Conservation (phyloP, 2,329 filamentous ascomycete species). For the Claviceps cyperi region DNA sequence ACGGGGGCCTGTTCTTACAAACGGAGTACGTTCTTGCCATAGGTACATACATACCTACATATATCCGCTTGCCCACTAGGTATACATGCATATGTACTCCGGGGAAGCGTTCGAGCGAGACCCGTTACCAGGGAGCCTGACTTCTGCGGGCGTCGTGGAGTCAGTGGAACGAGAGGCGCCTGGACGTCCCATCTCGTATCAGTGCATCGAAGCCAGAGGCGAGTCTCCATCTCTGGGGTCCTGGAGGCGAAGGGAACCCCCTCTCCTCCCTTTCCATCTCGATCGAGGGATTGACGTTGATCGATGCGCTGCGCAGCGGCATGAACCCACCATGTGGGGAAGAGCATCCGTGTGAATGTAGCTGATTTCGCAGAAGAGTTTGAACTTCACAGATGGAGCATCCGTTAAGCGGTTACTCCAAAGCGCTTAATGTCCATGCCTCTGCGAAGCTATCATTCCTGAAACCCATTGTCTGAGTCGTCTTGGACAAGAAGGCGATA, state of each 20-base stretch:
- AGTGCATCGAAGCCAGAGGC: background rate
- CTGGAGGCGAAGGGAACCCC: too few species aligned
- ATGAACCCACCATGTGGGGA: background rate
- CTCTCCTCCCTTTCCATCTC: too few species aligned
- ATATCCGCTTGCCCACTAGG: background rate
- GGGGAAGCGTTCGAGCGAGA: background rate
- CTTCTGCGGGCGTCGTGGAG: background rate
- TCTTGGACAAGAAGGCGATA: background rate
- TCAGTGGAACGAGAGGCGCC: background rate
- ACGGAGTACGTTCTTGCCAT: too few species aligned
- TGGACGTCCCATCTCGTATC: background rate
- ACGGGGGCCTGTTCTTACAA: background rate
- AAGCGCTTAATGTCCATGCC: background rate
- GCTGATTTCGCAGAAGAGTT: background rate
- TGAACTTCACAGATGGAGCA: too few species aligned
- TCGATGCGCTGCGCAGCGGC: background rate
- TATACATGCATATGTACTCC: background rate
- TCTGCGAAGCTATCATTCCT: too few species aligned
- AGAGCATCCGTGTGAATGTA: background rate
- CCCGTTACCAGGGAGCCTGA: conserved; percentile 2
- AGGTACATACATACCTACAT: background rate
- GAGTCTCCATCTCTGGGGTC: background rate
- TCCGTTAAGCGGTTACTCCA: background rate
- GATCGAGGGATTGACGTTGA: background rate
- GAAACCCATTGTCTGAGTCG: too few species aligned